These are phyloP conservation scores for Fraxinus dipetala DNA, from an alignment of 305 asterid genomes.

Conservation along the genomic window DNA sequence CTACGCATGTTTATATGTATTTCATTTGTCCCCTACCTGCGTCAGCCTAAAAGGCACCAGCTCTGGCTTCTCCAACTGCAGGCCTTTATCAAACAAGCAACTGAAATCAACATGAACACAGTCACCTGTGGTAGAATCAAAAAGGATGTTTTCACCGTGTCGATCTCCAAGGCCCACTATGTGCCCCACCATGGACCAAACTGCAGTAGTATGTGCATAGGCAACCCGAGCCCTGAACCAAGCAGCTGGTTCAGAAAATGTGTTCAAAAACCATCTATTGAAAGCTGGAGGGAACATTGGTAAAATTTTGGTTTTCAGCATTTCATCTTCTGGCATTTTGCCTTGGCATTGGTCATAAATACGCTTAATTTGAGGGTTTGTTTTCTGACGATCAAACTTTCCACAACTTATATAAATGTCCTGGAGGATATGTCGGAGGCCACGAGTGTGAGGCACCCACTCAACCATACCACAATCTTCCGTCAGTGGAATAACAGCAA, in stretches of 20 bases:
- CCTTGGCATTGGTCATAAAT: conserved; percentile 87
- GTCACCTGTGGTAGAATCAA: conserved; percentile 97
- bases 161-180: conserved; percentile 99
- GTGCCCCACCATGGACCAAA: conserved; percentile 99
- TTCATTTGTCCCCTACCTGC: conserved; percentile 55
- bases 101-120: conserved; percentile 99
- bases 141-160: conserved; percentile 96
- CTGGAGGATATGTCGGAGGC: conserved; percentile 91
- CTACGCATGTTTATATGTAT: not conserved
- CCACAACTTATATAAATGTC: conserved; percentile 87
- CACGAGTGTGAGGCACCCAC: conserved; percentile 99
- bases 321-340: conserved; percentile 76
- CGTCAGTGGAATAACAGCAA: conserved; percentile 89
- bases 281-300: conserved; percentile 96
- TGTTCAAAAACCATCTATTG: conserved; percentile 92
- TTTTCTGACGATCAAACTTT: conserved; percentile 88
- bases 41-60: conserved; percentile 96
- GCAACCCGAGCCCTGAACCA: conserved; percentile 98
- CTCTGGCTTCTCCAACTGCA: conserved; percentile 94
- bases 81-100: conserved; percentile 97
- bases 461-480: conserved; percentile 99
- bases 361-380: conserved; percentile 87
- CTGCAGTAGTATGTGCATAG: conserved; percentile 95
- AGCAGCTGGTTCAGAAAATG: conserved; percentile 96
- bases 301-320: conserved; percentile 78